Evolutionary conservation across 805 yeast genomes (phyloP).

Genomic region (Candida glaebosa): DNA sequence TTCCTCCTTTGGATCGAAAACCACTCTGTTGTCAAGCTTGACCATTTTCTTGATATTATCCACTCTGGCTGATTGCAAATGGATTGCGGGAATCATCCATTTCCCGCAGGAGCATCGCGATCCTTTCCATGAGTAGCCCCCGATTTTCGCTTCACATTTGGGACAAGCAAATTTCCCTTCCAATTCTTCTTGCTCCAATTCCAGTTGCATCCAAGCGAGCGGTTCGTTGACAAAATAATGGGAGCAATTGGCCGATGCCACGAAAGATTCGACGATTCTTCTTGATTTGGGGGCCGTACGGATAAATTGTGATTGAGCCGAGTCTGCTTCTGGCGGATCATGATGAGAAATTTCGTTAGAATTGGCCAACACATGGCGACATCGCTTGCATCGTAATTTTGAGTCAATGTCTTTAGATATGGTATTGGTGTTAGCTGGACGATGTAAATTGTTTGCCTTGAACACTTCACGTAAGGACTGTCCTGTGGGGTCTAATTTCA

Average conservation of each 20-base stretch:
- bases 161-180: constrained; percentile 90
- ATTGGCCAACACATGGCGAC: constrained; percentile 68
- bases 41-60: constrained; percentile 48
- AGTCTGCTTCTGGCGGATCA: constrained; percentile 59
- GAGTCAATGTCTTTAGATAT: constrained; percentile 14
- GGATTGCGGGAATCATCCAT: constrained; percentile 93
- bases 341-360: constrained; percentile 63
- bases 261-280: constrained; percentile 54
- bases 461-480: constrained; percentile 23
- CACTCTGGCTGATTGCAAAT: constrained; percentile 74
- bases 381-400: constrained; percentile 72
- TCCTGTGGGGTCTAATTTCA: constrained; percentile 41
- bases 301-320: constrained; percentile 63
- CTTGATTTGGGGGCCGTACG: constrained; percentile 61
- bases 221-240: constrained; percentile 84
- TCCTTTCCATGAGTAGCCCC: constrained; percentile 94
- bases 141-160: constrained; percentile 79
- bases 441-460: constrained; percentile 3
- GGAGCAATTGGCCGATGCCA: constrained; percentile 64
- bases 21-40: constrained; percentile 11
- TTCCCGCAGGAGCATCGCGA: constrained; percentile 90
- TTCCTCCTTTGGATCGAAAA: too few species aligned
- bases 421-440: constrained; percentile 1
- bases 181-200: constrained; percentile 65
- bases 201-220: constrained; percentile 84